These are phyloP conservation scores for Xylaria sp. DNA, from an alignment of 2,329 filamentous ascomycete genomes.

Conservation along the genomic window DNA sequence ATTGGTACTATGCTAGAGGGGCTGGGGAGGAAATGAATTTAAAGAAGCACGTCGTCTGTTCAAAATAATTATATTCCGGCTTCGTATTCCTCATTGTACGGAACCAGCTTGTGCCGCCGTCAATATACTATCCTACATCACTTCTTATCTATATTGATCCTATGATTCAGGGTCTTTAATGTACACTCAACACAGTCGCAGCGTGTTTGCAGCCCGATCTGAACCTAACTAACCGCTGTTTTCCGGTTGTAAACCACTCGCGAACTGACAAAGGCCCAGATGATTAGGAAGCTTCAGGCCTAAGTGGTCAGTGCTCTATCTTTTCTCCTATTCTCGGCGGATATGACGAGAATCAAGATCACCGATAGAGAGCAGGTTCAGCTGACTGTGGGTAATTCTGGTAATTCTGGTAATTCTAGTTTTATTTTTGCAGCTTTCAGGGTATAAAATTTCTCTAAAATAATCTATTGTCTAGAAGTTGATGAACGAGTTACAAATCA, in stretches of 20 bases:
- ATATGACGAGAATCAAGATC: conserved; percentile 25
- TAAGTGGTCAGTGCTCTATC: conserved; percentile 63
- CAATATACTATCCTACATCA: conserved; percentile 52
- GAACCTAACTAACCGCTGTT: conserved; percentile 54
- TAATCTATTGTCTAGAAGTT: not conserved
- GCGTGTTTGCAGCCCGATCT: conserved; percentile 25
- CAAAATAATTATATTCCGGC: conserved; percentile 62
- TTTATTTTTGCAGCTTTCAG: too few species aligned
- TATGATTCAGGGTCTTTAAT: conserved; percentile 61
- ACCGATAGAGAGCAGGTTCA: conserved; percentile 19
- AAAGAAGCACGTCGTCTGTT: conserved; percentile 60
- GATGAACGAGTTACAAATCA: not conserved
- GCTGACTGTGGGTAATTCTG: not conserved
- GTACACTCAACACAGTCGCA: conserved; percentile 51
- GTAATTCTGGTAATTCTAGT: too few species aligned
- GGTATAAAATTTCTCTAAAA: not conserved
- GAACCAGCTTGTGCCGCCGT: conserved; percentile 52
- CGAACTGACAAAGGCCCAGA: conserved; percentile 59
- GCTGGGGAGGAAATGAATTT: conserved; percentile 62
- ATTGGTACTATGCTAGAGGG: conserved; percentile 63
- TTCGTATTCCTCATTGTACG: conserved; percentile 60
- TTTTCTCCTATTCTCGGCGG: conserved; percentile 62
- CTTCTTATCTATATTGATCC: conserved; percentile 62
- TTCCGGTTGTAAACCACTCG: conserved; percentile 67
- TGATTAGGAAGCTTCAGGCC: conserved; percentile 53